A percentile compares a stretch with the other conserved stretches of the same genome.
Conservation (phyloP, 306 rosid species). For the Carpinus fangiana region DNA sequence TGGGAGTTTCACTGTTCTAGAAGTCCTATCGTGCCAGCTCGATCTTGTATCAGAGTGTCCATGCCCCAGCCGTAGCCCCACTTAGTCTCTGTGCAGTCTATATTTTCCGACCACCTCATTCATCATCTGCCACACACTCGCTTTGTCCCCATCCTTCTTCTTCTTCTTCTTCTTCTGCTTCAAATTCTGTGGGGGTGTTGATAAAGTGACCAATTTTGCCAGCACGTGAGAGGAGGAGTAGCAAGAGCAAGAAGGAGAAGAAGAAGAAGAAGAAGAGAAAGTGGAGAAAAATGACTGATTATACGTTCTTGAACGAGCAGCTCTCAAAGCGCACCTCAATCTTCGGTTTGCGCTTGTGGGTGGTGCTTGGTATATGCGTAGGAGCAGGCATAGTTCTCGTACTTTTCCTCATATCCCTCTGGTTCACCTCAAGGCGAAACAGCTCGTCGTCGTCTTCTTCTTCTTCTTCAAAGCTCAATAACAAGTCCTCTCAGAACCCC, state of each 20-base stretch:
- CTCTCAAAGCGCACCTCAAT: slow-evolving; percentile 57
- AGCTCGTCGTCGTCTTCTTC: slow-evolving; percentile 19
- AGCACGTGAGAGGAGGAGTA: not conserved
- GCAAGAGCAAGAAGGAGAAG: not conserved
- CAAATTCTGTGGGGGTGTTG: not conserved
- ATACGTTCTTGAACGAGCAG: slow-evolving; percentile 54
- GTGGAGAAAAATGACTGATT: slow-evolving; percentile 39
- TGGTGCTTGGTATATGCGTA: slow-evolving; percentile 60
- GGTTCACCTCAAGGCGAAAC: slow-evolving; percentile 54
- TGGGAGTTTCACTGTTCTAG: not conserved
- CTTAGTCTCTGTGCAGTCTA: slow-evolving; percentile 18
- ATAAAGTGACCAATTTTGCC: not conserved
- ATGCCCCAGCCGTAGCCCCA: slow-evolving; percentile 30
- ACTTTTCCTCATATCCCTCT: slow-evolving; percentile 57
- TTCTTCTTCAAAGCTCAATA: not conserved
- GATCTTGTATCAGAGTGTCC: slow-evolving; percentile 15
- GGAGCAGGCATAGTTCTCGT: slow-evolving; percentile 65
- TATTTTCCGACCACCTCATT: slow-evolving; percentile 6
- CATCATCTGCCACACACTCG: not conserved
- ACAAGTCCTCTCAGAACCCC: slow-evolving; percentile 34
- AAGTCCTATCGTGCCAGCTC: slow-evolving; percentile 42
- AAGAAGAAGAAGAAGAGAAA: not conserved
- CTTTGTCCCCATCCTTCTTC: not conserved
- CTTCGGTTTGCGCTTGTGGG: slow-evolving; percentile 60
- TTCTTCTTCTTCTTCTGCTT: not conserved